Base-by-base conservation (phyloP, 345 rosid genomes). In the Bruguiera sexangula region DNA sequence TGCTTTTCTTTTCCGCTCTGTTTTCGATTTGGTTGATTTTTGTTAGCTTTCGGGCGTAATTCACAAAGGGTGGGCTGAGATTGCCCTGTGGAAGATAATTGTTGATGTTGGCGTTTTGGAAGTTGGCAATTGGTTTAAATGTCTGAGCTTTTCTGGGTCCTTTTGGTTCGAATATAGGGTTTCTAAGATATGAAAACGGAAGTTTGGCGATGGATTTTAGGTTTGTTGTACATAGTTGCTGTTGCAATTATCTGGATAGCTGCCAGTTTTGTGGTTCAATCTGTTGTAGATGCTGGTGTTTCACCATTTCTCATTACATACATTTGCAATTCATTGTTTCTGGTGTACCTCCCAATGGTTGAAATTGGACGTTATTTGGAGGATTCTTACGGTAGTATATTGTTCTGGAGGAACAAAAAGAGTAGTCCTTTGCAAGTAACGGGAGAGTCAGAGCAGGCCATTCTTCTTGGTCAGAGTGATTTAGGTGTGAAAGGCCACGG, bases 161-260 rank as follows among this genome's bases (percentile, higher is more conserved):
- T 31, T 34, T 54, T 34, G 26, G 70, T 9, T 31, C 54, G 20
- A 46, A 37, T 55, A 27, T 78, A 82, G 81, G 70, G 58, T 60
- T 37, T 58, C 43, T 62, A 60, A 75, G 82, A 73, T 62, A 89
- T 84, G 97, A 75, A 71, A 11, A 82, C 73, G 69, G 78, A 87
- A 65, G 61, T 69, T 15, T 85, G 95, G 97, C 88, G 83, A 81
- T 94, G 98, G 96, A 76, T 76, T 74, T 64, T 88, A 63, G 95
- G 98, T 66, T 76, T 94, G 74, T 62, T 80, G 24, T 91, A 94
- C 82, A 90, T 91, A 64, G 67, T 94, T 53, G 84, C 93, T 1
- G 98, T 94, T 6, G 98, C 98, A 0, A 77, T 80, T 58, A 94
- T 94, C 60, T 94, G 97, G 98, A 91, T 94, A 60, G 93, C 93